Base-by-base conservation (phyloP, 2,329 filamentous ascomycete genomes). In the Cadophora gregata region DNA sequence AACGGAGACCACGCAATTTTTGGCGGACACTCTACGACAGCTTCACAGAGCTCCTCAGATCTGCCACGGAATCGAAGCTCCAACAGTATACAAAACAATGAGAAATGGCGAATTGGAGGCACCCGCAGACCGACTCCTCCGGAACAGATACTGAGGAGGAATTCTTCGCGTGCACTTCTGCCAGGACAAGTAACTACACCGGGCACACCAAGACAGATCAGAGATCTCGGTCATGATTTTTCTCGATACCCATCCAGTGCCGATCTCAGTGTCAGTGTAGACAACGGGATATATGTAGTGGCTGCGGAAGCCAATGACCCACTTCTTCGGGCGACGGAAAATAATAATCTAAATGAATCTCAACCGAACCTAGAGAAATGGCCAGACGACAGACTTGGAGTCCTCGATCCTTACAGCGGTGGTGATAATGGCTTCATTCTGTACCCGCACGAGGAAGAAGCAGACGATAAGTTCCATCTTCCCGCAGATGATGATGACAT, bases 381-480 rank as follows among this genome's bases (percentile, higher is more conserved):
- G 77, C 78, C 83, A 12, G 81, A 85, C 71, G 82, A 85, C 70
- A 77, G 82, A 36, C 73, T 85, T 14, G 78, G 76, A 21, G 80
- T 79, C 9, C 81, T 82, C 1, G 77, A 70, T 73, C 75, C 80
- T 25, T 81, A 81, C 64, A 77, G 78, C 42, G 79, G 78, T 27
- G 78, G 79, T 56, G 76, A 77, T 25, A 74, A 75, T 36, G 74
- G 74, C 0, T 77, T 77, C 50, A 76, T 83, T 4, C 71, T 86
- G 24, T 83, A 83, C 69, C 76, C 78, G 16, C 80, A 85, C 67
- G 80, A 85, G 67, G 78, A 81, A 58, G 85, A 86, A 71, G 79
- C 79, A 29, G 85, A 86, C 68, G 85, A 86, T 68, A 81, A 82
- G 29, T 79, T 85, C 75, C 84, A 86, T 66, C 82, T 84, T 78